Percentiles rank a stretch among this genome's conserved stretches.
These are phyloP conservation scores for Ananas comosus DNA, from an alignment of 176 grass and related monocot species.

Conservation along the genomic window DNA sequence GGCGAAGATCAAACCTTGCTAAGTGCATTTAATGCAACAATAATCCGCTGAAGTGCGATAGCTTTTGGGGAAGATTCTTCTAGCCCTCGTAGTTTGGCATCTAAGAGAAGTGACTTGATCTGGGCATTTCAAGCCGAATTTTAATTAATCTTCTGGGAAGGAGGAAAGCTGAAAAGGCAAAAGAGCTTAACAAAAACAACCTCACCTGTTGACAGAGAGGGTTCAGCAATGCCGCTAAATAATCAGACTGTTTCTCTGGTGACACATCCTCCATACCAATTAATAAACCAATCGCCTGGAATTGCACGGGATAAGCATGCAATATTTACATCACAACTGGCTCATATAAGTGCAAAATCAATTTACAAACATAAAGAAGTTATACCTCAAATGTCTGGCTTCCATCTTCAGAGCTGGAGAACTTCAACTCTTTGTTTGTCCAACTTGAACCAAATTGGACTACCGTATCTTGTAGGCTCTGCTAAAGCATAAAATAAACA, in stretches of 20 bases:
- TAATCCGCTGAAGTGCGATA: slow-evolving; percentile 62
- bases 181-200: not conserved
- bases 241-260: slow-evolving; percentile 70
- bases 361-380: slow-evolving; percentile 15
- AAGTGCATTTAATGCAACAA: slow-evolving; percentile 81
- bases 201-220: slow-evolving; percentile 84
- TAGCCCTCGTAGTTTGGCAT: slow-evolving; percentile 54
- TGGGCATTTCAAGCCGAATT: slow-evolving; percentile 23
- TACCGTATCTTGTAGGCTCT: slow-evolving; percentile 81
- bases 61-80: slow-evolving; percentile 57
- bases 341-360: not conserved
- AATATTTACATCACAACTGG: slow-evolving; percentile 17
- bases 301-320: slow-evolving; percentile 12
- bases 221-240: slow-evolving; percentile 66
- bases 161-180: not conserved
- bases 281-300: slow-evolving; percentile 81
- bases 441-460: slow-evolving; percentile 49
- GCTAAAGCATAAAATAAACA: slow-evolving; percentile 27
- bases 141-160: slow-evolving; percentile 11
- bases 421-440: slow-evolving; percentile 46
- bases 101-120: slow-evolving; percentile 64
- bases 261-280: slow-evolving; percentile 84
- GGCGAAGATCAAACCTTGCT: slow-evolving; percentile 62
- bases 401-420: slow-evolving; percentile 75
- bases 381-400: slow-evolving; percentile 93